Base-by-base conservation (phyloP, 257 asterid species). In the Nicotiana sylvestris region DNA sequence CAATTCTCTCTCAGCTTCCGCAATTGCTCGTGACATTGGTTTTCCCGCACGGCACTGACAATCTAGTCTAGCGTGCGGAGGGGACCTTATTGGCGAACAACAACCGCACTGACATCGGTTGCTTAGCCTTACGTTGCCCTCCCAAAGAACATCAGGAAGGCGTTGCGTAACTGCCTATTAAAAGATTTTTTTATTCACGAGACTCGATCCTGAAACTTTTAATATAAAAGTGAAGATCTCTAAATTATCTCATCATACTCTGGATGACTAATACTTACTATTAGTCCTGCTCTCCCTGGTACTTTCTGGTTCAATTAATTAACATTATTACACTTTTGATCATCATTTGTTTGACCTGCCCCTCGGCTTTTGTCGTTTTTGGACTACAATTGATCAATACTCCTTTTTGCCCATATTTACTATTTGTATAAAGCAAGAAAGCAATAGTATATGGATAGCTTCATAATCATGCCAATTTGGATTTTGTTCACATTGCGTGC, bases 351-450 rank as follows among this genome's bases (percentile, higher is more conserved):
- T 39, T 70, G 33, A n/a, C 57, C 18, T 39, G 33, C 27, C 35
- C 33, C 8, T 18, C 2, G 58, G 32, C 17, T 49, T 72, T 25
- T 43, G 1, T 70, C 46, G n/a, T 21, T 11, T 39, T 5, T 11
- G 5, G 60, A 43, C 2, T 43, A 18, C 11, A 70, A 43, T 70
- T 70, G 2, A 70, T 69, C n/a, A 29, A 43, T 70, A 18, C 13
- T 43, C n/a, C 21, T 21, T 70, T 70, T 70, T 12, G 5, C n/a
- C 12, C 58, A 70, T 70, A 43, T 43, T 62, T 65, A 65, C 43
- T 32, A 4, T 66, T 64, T 66, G 72, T 13, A 72, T 43, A 72
- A 39, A 43, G 60, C 78, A 12, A 72, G 13, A 72, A 72, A 72
- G 60, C 43, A 70, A 21, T 70, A 21, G 21, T 21, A 21, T 70